These are phyloP conservation scores for Carex kokanica DNA, from an alignment of 176 grass and related monocot species.

Conservation along the genomic window DNA sequence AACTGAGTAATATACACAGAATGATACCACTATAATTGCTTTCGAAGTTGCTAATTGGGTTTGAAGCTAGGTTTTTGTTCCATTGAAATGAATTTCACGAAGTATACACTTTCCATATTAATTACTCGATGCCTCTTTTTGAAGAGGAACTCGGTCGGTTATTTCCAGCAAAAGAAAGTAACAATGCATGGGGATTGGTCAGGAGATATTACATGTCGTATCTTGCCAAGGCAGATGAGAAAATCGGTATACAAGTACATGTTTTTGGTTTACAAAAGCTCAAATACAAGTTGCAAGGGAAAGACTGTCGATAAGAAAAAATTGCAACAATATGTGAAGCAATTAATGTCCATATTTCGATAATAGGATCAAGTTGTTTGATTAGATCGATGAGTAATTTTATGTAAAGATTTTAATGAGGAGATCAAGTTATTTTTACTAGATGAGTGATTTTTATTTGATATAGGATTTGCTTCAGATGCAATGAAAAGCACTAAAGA, in stretches of 20 bases:
- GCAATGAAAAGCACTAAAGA: too few relatives aligned
- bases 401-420: neutral
- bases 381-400: neutral
- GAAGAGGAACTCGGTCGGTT: conserved; percentile 55
- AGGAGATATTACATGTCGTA: conserved; percentile 43
- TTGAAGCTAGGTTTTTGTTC: too few relatives aligned
- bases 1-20: too few relatives aligned
- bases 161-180: conserved; percentile 48
- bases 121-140: conserved; percentile 46
- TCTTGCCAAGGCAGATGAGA: conserved; percentile 38
- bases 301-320: neutral
- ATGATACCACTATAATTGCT: too few relatives aligned
- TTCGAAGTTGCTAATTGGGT: too few relatives aligned
- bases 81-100: too few relatives aligned
- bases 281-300: neutral
- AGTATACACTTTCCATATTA: too few relatives aligned
- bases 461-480: too few relatives aligned
- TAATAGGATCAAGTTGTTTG: neutral
- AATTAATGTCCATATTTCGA: conserved; percentile 34
- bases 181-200: conserved; percentile 49
- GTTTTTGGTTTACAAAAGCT: neutral
- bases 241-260: conserved; percentile 55
- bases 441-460: too few relatives aligned
- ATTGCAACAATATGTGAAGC: neutral
- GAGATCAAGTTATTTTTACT: too few relatives aligned